phyloP scores from a whole-genome alignment of 179 eudicot genomes.

The Carnegiea gigantea region DNA sequence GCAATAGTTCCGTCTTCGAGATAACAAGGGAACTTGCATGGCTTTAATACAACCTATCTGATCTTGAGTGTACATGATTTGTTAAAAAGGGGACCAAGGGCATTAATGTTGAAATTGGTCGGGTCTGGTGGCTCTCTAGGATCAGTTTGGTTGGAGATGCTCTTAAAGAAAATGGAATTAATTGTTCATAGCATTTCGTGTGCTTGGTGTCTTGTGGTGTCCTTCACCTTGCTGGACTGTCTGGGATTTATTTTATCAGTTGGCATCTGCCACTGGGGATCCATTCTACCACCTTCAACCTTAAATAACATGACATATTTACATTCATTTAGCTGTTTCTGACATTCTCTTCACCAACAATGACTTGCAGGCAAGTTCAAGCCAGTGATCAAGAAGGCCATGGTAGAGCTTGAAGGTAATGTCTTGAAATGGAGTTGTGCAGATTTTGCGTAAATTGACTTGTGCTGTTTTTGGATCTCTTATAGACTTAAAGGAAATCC shows the following conservation, averaged over 20 bases:
- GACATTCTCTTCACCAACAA: not conserved
- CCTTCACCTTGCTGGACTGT: not conserved
- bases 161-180: not conserved
- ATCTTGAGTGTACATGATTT: not conserved
- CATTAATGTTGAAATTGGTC: not conserved
- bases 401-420: constrained; percentile 92
- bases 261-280: not conserved
- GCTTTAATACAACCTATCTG: not conserved
- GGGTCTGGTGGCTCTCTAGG: not conserved
- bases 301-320: not conserved
- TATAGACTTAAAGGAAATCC: not conserved
- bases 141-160: not conserved
- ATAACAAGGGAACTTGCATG: not conserved
- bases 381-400: constrained; percentile 99
- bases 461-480: not conserved
- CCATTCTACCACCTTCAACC: not conserved
- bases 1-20: not conserved
- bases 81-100: not conserved
- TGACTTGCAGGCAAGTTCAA: constrained; percentile 79
- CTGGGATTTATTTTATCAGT: not conserved
- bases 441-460: not conserved
- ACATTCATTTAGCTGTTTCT: not conserved
- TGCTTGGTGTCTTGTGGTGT: not conserved
- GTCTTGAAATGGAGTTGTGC: not conserved
- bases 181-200: not conserved